Percentiles rank a stretch among this genome's conserved stretches.
Conservation (phyloP, 495 filamentous ascomycete genomes). For the Evernia prunastri region DNA sequence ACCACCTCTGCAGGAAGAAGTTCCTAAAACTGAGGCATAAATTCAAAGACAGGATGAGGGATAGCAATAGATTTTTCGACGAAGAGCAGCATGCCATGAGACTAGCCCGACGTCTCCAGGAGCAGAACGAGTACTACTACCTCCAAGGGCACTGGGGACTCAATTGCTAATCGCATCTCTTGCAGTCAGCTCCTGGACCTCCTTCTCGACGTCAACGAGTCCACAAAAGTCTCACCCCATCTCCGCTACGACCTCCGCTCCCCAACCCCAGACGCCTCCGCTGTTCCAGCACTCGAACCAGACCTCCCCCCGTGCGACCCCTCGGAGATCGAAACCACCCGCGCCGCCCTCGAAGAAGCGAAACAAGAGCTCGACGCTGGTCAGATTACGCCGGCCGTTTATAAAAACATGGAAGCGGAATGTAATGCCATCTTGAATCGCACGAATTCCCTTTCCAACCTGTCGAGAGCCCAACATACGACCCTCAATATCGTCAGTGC, state of each 20-base stretch:
- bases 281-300: conserved; percentile 35
- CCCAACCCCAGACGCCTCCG: conserved; percentile 38
- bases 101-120: conserved; percentile 68
- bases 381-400: conserved; percentile 35
- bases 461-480: conserved; percentile 20
- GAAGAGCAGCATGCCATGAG: conserved; percentile 71
- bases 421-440: background rate
- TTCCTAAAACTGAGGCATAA: conserved; percentile 84
- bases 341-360: conserved; percentile 41
- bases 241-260: conserved; percentile 57
- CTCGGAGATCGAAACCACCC: conserved; percentile 35
- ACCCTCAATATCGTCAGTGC: conserved; percentile 15
- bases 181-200: conserved; percentile 71
- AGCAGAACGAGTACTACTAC: conserved; percentile 68
- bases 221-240: conserved; percentile 62
- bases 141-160: background rate
- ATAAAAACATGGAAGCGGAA: conserved; percentile 10
- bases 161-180: conserved; percentile 15
- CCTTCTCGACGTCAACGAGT: conserved; percentile 79
- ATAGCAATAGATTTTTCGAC: conserved; percentile 68
- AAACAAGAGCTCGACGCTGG: conserved; percentile 39
- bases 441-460: conserved; percentile 12
- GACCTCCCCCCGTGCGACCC: conserved; percentile 35
- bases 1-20: conserved; percentile 66
- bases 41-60: conserved; percentile 77